These are phyloP conservation scores for Neopestalotiopsis clavispora DNA, from an alignment of 2,329 filamentous ascomycete species.

Conservation along the genomic window DNA sequence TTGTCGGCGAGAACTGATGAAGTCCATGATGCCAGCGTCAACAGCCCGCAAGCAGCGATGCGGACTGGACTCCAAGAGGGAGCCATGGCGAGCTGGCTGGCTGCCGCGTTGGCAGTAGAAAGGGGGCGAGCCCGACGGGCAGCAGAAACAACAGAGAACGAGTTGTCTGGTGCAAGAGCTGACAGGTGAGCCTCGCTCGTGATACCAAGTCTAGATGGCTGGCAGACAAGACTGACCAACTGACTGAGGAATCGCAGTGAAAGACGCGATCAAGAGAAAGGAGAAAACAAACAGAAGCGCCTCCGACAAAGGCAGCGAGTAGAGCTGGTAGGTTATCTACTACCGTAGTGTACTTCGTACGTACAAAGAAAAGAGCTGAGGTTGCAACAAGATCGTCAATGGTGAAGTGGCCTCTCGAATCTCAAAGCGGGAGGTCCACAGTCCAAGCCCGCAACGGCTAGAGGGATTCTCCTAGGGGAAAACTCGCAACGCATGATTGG, in stretches of 20 bases:
- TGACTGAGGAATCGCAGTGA: background rate
- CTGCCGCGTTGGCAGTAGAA: background rate
- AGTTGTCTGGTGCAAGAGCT: background rate
- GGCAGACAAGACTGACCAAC: background rate
- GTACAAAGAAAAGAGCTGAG: background rate
- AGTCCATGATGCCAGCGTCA: constrained; percentile 49
- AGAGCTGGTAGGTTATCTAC: background rate
- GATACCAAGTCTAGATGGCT: background rate
- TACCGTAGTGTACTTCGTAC: background rate
- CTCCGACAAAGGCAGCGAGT: background rate
- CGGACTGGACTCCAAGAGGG: constrained; percentile 32
- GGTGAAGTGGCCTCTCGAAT: constrained; percentile 19
- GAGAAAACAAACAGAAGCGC: constrained; percentile 1
- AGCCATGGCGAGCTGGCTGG: constrained; percentile 27
- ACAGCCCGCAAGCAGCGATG: constrained; percentile 32
- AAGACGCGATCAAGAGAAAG: background rate
- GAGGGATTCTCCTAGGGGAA: background rate
- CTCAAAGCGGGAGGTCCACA: constrained; percentile 15
- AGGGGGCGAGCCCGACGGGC: background rate
- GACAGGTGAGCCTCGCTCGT: background rate
- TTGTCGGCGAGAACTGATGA: constrained; percentile 43
- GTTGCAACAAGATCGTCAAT: constrained; percentile 6
- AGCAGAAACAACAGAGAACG: background rate
- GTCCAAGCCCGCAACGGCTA: background rate
- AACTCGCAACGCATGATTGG: background rate